phyloP scores from a whole-genome alignment of 2,329 filamentous ascomycete species.

The Parasarocladium wereldwijsianum region DNA sequence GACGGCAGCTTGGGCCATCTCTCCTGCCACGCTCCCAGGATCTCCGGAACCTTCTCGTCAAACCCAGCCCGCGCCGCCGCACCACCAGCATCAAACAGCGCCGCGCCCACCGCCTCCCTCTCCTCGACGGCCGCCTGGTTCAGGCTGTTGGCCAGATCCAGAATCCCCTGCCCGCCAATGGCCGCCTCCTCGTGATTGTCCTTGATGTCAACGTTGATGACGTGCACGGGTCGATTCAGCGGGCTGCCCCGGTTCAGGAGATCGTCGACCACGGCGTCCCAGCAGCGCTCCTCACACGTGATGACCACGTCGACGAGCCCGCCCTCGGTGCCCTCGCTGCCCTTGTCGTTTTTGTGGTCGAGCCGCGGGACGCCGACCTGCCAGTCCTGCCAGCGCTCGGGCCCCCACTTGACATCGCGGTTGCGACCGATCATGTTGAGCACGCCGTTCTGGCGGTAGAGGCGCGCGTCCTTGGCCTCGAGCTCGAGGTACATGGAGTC shows the following conservation, averaged over 20 bases:
- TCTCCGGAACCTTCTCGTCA: constrained; percentile 84
- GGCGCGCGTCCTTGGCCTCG: constrained; percentile 64
- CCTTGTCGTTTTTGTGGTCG: constrained; percentile 61
- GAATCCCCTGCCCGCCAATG: constrained; percentile 77
- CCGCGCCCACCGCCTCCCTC: constrained; percentile 46
- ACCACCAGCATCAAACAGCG: constrained; percentile 55
- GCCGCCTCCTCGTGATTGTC: constrained; percentile 96
- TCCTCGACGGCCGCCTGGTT: constrained; percentile 73
- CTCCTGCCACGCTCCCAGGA: constrained; percentile 87
- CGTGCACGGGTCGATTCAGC: constrained; percentile 84
- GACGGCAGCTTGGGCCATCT: constrained; percentile 83
- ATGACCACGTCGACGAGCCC: constrained; percentile 90
- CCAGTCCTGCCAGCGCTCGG: constrained; percentile 98
- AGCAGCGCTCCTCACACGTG: constrained; percentile 94
- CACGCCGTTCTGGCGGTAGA: constrained; percentile 86
- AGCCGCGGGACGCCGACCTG: constrained; percentile 70
- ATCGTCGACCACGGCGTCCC: constrained; percentile 95
- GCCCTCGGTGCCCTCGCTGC: constrained; percentile 67
- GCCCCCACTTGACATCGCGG: constrained; percentile 81
- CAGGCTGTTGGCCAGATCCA: constrained; percentile 75
- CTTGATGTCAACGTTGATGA: constrained; percentile 97
- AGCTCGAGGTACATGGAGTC: constrained; percentile 89
- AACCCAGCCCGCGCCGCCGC: constrained; percentile 60
- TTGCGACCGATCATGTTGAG: constrained; percentile 94
- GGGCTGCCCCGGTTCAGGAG: constrained; percentile 72